Conservation (phyloP, 208 protist genomes). For the Wallacemonas rigidus region DNA sequence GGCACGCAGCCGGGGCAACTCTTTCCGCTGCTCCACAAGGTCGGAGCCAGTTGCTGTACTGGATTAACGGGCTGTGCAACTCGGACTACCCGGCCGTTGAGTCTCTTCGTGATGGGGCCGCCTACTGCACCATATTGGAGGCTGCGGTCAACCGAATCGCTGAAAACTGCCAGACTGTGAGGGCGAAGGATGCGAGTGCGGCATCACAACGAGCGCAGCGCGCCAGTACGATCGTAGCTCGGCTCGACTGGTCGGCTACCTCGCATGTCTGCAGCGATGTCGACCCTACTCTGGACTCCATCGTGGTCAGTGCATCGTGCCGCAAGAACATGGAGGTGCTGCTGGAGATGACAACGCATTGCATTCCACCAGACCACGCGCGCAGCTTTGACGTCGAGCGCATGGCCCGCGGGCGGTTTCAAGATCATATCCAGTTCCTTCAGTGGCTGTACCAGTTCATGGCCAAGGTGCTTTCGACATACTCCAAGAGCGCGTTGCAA, state of each 20-base stretch:
- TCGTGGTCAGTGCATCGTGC: constrained; percentile 47
- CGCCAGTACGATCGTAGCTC: constrained; percentile 26
- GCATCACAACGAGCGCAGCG: constrained; percentile 25
- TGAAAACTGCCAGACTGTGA: constrained; percentile 46
- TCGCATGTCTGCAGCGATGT: constrained; percentile 53
- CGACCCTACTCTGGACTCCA: constrained; percentile 61
- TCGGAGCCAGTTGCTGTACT: constrained; percentile 68
- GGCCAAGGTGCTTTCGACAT: constrained; percentile 64
- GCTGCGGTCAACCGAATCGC: constrained; percentile 63
- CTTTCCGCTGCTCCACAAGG: constrained; percentile 38
- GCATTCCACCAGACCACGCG: constrained; percentile 51
- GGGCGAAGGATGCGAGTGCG: constrained; percentile 30
- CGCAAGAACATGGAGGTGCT: constrained; percentile 69
- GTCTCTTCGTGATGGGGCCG: constrained; percentile 77
- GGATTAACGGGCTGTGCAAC: constrained; percentile 82
- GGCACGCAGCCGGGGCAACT: background rate
- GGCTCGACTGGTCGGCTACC: constrained; percentile 69
- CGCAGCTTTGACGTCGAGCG: constrained; percentile 56
- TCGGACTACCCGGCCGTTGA: constrained; percentile 79
- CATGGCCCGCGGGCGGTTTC: constrained; percentile 73
- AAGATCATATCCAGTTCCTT: constrained; percentile 79
- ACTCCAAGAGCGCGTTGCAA: constrained; percentile 61
- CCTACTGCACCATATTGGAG: constrained; percentile 83
- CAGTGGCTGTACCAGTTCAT: constrained; percentile 84
- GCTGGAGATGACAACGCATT: constrained; percentile 66